Conservation (phyloP, 2,329 filamentous ascomycete genomes). For the Leptographium galeiforme region DNA sequence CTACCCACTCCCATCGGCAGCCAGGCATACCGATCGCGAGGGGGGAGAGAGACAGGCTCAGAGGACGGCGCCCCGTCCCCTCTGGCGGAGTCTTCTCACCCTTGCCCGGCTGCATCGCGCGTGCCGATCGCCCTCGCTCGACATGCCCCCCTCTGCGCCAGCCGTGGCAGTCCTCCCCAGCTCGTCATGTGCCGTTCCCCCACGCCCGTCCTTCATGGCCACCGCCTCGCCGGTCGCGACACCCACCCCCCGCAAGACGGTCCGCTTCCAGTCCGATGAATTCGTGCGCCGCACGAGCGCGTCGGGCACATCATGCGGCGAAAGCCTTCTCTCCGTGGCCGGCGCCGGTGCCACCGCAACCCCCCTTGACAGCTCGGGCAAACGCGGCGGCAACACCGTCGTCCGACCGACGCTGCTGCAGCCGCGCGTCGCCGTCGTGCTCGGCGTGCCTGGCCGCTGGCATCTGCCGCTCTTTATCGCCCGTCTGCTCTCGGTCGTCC, state of each 20-base stretch:
- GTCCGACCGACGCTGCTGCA: conserved; percentile 41
- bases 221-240: not conserved
- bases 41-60: not conserved
- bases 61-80: not conserved
- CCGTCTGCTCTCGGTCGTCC: conserved; percentile 57
- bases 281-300: not conserved
- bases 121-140: not conserved
- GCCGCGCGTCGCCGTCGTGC: conserved; percentile 63
- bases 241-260: conserved; percentile 9
- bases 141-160: not conserved
- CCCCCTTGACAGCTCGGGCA: not conserved
- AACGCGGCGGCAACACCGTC: conserved; percentile 3
- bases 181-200: not conserved
- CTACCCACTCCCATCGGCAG: too few relatives aligned
- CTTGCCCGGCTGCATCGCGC: not conserved
- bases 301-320: not conserved
- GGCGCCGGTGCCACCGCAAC: not conserved
- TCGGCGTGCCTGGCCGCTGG: conserved; percentile 61
- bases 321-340: not conserved
- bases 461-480: conserved; percentile 60
- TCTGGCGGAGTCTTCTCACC: not conserved
- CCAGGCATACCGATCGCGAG: not conserved
- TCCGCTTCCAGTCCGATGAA: conserved; percentile 8
- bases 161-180: not conserved
- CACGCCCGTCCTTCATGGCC: not conserved